phyloP scores from a whole-genome alignment of 306 rosid genomes.

The Malus asiatica region DNA sequence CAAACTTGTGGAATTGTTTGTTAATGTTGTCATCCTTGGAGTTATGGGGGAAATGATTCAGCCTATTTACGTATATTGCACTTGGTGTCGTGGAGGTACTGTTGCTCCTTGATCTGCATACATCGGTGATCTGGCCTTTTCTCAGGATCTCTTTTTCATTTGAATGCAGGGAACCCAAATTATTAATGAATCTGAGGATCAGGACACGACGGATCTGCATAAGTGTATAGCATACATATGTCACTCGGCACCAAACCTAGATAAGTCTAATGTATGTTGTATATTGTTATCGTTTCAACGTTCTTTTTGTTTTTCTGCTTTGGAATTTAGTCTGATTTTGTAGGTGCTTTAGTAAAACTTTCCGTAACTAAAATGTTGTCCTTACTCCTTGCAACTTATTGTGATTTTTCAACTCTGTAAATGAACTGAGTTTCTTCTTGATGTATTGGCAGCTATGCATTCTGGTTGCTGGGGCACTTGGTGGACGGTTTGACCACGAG shows the following conservation, averaged over 20 bases:
- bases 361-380: not conserved
- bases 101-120: not conserved
- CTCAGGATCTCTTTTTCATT: constrained; percentile 23
- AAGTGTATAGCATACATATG: constrained; percentile 64
- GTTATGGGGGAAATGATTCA: not conserved
- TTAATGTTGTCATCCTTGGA: not conserved
- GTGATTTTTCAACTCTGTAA: not conserved
- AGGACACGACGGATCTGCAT: constrained; percentile 90
- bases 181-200: constrained; percentile 80
- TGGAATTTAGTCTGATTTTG: not conserved
- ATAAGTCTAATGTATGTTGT: constrained; percentile 57
- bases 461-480: constrained; percentile 88
- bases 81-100: not conserved
- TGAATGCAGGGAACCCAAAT: constrained; percentile 67
- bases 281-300: not conserved
- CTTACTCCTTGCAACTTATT: not conserved
- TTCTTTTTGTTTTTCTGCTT: not conserved
- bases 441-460: constrained; percentile 59
- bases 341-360: not conserved
- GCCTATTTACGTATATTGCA: not conserved
- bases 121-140: constrained; percentile 3
- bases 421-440: not conserved
- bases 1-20: constrained; percentile 1
- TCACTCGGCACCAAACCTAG: constrained; percentile 34
- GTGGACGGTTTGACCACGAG: constrained; percentile 97